A percentile compares a stretch with the other conserved stretches of the same genome.
Evolutionary conservation across 768 basidiomycete species (phyloP).

Genomic region (Phallus indusiatus): DNA sequence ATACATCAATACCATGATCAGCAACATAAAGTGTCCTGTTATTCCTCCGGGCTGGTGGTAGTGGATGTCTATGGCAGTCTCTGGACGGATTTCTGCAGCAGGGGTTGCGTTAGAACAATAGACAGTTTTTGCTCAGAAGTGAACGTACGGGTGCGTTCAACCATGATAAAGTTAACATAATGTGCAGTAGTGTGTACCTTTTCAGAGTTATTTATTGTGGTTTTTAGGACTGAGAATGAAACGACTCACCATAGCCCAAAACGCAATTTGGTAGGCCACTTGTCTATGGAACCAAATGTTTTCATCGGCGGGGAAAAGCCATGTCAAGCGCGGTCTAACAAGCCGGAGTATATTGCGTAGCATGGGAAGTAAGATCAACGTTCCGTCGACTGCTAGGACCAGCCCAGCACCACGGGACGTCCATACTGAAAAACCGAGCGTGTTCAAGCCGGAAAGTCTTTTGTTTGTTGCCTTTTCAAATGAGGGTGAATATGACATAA

Average conservation of each 20-base stretch:
- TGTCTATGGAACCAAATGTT: constrained; percentile 95
- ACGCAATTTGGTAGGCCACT: constrained; percentile 89
- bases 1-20: constrained; percentile 91
- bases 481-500: too few relatives aligned
- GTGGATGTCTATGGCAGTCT: constrained; percentile 75
- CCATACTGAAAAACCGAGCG: constrained; percentile 81
- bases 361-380: constrained; percentile 82
- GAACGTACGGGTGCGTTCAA: constrained; percentile 73
- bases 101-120: constrained; percentile 1
- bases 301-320: constrained; percentile 87
- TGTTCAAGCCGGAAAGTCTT: constrained; percentile 67
- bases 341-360: constrained; percentile 80
- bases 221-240: background rate
- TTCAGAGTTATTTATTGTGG: background rate
- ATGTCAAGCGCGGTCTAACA: constrained; percentile 69
- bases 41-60: constrained; percentile 87
- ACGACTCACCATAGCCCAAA: constrained; percentile 61
- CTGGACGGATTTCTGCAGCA: constrained; percentile 62
- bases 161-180: constrained; percentile 89
- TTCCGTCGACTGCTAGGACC: constrained; percentile 79
- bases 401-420: constrained; percentile 85
- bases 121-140: background rate
- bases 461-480: constrained; percentile 43
- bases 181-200: constrained; percentile 80
- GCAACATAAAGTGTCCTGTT: constrained; percentile 91